Conservation (phyloP, 2,329 filamentous ascomycete genomes). For the Ophiostoma sp. region DNA sequence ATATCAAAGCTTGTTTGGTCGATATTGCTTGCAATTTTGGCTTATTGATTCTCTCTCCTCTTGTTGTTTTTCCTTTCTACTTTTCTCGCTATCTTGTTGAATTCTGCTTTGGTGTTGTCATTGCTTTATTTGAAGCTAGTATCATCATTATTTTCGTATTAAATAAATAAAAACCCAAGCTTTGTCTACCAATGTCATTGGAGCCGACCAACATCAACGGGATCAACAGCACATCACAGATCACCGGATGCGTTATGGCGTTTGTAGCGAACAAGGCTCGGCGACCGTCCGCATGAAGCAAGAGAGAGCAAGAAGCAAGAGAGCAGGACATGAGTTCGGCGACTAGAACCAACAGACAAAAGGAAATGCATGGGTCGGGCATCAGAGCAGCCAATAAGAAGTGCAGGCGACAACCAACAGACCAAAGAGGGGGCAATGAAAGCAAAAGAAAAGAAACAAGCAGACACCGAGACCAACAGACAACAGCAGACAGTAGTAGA, state of each 20-base stretch:
- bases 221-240: not conserved
- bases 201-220: not conserved
- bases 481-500: not conserved
- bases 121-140: no score
- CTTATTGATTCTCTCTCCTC: no score
- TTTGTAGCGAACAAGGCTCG: not conserved
- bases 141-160: no score
- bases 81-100: no score
- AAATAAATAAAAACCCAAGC: no score
- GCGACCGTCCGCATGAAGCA: no score
- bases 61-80: no score
- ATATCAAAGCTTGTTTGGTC: not conserved
- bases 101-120: no score
- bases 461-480: not conserved
- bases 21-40: no score
- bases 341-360: not conserved
- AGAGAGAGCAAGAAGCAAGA: not conserved
- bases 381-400: not conserved
- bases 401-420: not conserved
- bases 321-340: not conserved
- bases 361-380: not conserved
- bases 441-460: not conserved
- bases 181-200: no score
- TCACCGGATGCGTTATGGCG: not conserved
- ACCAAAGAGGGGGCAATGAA: not conserved